Percentiles rank a stretch among this genome's conserved stretches.
phyloP scores from a whole-genome alignment of 2,329 filamentous ascomycete species.

The Colletotrichum simmondsii region DNA sequence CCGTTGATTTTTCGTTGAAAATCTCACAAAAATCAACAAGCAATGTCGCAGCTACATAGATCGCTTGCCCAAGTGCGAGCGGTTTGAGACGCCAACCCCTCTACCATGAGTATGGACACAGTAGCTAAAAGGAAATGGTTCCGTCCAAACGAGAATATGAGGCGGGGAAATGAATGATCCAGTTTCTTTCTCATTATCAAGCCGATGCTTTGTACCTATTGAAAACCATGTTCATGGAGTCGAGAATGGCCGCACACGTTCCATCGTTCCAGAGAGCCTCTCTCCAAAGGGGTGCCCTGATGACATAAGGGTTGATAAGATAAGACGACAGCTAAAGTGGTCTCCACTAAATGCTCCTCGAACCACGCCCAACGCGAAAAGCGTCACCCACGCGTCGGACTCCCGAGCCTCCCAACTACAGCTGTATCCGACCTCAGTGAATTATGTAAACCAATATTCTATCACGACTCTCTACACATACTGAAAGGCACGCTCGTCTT shows the following conservation, averaged over 20 bases:
- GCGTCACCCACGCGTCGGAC: constrained; percentile 26
- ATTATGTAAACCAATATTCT: constrained; percentile 17
- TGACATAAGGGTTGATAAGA: constrained; percentile 23
- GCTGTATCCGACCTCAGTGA: background rate
- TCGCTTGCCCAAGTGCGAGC: background rate
- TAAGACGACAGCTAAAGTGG: constrained; percentile 19
- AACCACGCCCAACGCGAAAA: constrained; percentile 26
- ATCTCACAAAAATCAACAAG: background rate
- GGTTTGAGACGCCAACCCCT: background rate
- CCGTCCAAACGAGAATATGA: background rate
- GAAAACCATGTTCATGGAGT: background rate
- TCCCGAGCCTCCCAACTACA: constrained; percentile 8
- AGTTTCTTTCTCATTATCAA: background rate
- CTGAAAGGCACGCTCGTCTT: background rate
- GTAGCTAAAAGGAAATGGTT: background rate
- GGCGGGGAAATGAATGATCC: too few species aligned
- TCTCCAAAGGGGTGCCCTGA: background rate
- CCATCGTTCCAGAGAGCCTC: background rate
- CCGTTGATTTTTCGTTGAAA: background rate
- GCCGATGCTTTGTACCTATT: background rate
- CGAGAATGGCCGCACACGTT: background rate
- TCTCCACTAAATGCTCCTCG: constrained; percentile 14
- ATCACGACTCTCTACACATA: background rate
- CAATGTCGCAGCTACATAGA: background rate
- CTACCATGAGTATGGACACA: background rate